Base-by-base conservation (phyloP, 495 filamentous ascomycete species). In the Ascobolus immersus region DNA sequence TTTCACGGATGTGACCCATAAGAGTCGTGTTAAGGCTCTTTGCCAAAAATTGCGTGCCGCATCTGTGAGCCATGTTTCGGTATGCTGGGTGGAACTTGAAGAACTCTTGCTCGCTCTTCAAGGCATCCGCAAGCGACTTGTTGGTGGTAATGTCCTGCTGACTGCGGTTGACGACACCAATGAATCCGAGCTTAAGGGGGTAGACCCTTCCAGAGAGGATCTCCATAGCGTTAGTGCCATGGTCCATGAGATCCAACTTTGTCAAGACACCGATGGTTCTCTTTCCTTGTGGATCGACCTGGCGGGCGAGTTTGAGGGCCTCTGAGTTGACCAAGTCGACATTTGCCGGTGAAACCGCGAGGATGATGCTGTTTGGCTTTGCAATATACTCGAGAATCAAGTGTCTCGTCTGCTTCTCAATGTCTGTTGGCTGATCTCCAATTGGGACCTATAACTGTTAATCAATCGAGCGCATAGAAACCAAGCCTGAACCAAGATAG, bases 291-390 rank as follows among this genome's bases (percentile, higher is more conserved):
- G 86, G 75, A 54, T 99, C 86, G 29, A 99, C 86, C 66, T 94
- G 79, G 14, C 86, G 68, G 36, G 86, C 86, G 32, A 99, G 75
- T 52, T 99, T 99, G 42, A 99, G 57, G 7, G 86, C 81, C 53
- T 99, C 86, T 18, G 89, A 94, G 54, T 99, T 99, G 52, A 99
- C 86, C 43, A 99, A 67, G 47, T 94, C 86, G 36, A 94, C 89
- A 51, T 99, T 99, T 10, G 86, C 86, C 0, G 86, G 86, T 3
- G 86, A 99, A 4, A 99, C 86, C 30, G 86, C 86, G 21, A 99
- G 62, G 42, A 99, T 72, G 50, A 99, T 91, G 41, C 46, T 94
- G 61, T 99, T 99, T 5, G 86, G 86, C 53, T 99, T 99, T 8
- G 86, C 86, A 43, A 92, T 99, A 47, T 99, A 99, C 58, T 99